A percentile compares a stretch with the other conserved stretches of the same genome.
phyloP scores from a whole-genome alignment of 345 rosid species.

The Eutrema heterophyllum region DNA sequence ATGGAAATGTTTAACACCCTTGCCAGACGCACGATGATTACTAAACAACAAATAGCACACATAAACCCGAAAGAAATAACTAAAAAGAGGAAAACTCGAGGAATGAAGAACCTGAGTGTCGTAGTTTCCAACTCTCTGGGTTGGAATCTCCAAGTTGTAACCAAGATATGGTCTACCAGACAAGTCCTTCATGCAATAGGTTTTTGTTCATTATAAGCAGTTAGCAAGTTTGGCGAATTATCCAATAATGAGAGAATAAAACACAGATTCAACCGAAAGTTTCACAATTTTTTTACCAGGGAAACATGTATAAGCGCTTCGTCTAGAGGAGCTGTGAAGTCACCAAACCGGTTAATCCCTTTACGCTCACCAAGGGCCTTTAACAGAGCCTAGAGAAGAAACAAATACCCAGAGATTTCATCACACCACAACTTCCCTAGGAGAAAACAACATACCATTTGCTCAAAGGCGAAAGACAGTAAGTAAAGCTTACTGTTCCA shows the following conservation, averaged over 20 bases:
- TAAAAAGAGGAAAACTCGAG: neutral
- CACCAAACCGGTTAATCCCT: conserved; percentile 86
- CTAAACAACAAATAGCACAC: neutral
- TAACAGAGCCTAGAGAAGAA: conserved; percentile 57
- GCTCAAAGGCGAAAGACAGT: neutral
- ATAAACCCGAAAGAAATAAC: neutral
- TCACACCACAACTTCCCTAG: neutral
- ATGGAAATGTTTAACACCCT: neutral
- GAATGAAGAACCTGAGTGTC: conserved; percentile 69
- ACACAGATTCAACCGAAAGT: neutral
- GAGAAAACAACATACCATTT: neutral
- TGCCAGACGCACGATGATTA: too few species aligned
- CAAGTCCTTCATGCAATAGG: conserved; percentile 52
- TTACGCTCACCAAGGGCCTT: conserved; percentile 90
- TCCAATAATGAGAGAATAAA: neutral
- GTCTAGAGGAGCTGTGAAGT: conserved; percentile 91
- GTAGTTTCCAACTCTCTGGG: conserved; percentile 75
- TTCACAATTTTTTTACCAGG: conserved; percentile 41
- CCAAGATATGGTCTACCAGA: conserved; percentile 82
- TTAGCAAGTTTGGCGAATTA: neutral
- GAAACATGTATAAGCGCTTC: conserved; percentile 88
- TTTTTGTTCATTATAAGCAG: neutral
- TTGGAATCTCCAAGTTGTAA: conserved; percentile 75
- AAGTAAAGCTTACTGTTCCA: conserved; percentile 53
- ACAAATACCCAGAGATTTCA: neutral